Percentiles rank a stretch among this genome's conserved stretches.
These are phyloP conservation scores for Phytophthora aleatoria DNA, from an alignment of 352 stramenopile species.

Conservation along the genomic window DNA sequence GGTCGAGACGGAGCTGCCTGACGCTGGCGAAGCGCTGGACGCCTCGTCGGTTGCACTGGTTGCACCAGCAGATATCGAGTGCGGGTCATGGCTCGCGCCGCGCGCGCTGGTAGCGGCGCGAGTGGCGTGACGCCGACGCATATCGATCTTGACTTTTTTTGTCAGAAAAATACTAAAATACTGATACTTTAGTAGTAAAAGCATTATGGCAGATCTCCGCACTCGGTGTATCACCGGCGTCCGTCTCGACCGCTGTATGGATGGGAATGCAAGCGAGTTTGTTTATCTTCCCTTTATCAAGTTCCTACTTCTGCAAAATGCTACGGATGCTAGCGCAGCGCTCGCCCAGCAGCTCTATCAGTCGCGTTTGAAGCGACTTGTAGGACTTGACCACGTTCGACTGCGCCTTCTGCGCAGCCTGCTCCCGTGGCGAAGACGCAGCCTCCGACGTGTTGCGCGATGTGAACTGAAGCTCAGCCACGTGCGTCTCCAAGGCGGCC, in stretches of 20 bases:
- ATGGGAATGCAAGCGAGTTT: too few relatives aligned
- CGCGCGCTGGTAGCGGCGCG: slow-evolving; percentile 10
- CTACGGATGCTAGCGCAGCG: slow-evolving; percentile 39
- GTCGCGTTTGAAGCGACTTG: slow-evolving; percentile 34
- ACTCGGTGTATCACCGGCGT: too few relatives aligned
- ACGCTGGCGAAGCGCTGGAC: slow-evolving; percentile 15
- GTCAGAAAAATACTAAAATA: not conserved
- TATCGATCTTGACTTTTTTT: not conserved
- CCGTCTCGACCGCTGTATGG: too few relatives aligned
- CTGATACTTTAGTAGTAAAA: too few relatives aligned
- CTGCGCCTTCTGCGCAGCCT: slow-evolving; percentile 34
- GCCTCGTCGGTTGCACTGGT: not conserved
- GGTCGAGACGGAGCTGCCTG: slow-evolving; percentile 13
- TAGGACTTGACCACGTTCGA: slow-evolving; percentile 52
- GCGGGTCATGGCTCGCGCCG: not conserved
- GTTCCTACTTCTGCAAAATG: slow-evolving; percentile 51
- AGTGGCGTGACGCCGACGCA: slow-evolving; percentile 24
- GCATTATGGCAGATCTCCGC: too few relatives aligned
- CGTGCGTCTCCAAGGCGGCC: slow-evolving; percentile 39
- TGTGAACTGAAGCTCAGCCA: slow-evolving; percentile 38
- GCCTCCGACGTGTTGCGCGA: slow-evolving; percentile 2
- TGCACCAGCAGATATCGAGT: not conserved
- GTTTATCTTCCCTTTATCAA: slow-evolving; percentile 2
- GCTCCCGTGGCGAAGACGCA: slow-evolving; percentile 7
- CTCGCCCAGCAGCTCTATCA: slow-evolving; percentile 43